phyloP scores from a whole-genome alignment of 192 early-diverging fungal genomes.

The Backusella liffmaniae region DNA sequence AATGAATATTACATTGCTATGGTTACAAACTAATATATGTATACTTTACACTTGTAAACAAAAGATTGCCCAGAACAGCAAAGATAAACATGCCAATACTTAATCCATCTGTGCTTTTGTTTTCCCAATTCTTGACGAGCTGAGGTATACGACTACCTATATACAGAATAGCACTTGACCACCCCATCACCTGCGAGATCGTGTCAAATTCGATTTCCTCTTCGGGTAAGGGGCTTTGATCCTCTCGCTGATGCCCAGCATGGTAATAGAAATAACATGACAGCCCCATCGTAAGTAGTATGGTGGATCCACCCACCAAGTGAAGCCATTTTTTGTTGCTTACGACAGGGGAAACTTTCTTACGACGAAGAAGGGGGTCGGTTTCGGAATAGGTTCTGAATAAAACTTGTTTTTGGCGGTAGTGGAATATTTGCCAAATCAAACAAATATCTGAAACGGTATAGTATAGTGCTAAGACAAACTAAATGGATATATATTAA shows the following conservation, averaged over 20 bases:
- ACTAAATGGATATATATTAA: constrained; percentile 21
- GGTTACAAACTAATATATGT: neutral
- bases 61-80: constrained; percentile 76
- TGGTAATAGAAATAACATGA: constrained; percentile 14
- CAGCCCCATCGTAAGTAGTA: neutral
- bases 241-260: neutral
- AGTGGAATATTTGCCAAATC: constrained; percentile 69
- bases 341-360: neutral
- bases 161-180: constrained; percentile 71
- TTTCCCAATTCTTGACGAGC: constrained; percentile 73
- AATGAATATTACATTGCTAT: neutral
- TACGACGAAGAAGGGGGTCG: neutral
- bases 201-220: constrained; percentile 20
- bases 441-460: constrained; percentile 66
- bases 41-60: constrained; percentile 45
- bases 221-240: neutral
- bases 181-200: constrained; percentile 66
- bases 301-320: neutral
- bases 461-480: constrained; percentile 69
- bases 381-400: neutral
- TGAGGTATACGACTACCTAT: constrained; percentile 76
- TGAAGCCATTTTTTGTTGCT: neutral
- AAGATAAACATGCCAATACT: constrained; percentile 82
- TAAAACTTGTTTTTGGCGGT: constrained; percentile 38
- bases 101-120: constrained; percentile 74